Evolutionary conservation across 2,329 filamentous ascomycete genomes (phyloP), one percentile per base, ranked within the genome.

Genomic region (Dactylonectria macrodidyma): DNA sequence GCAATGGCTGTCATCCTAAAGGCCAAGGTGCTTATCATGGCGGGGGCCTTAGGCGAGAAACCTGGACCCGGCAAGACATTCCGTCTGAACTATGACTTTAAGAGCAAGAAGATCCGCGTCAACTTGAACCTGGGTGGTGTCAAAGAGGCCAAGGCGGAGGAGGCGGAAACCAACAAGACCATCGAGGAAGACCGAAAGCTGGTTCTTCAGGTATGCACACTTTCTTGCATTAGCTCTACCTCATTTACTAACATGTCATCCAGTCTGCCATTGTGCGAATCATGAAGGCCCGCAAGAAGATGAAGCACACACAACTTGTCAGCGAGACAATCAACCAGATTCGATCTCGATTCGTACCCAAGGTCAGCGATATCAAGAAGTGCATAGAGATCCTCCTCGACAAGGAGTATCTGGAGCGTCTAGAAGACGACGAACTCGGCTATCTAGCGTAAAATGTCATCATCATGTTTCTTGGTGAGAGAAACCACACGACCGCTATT

Each of bases 271-370:
- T 99, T 81, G 96, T 99, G 65, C 94, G 96, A 78, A 98, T 99
- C 85, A 99, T 99, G 96, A 99, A 99, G 86, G 97, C 95, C 3
- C 92, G 96, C 68, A 98, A 99, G 90, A 94, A 92, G 85, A 97
- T 98, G 94, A 98, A 98, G 89, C 95, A 99, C 84, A 91, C 92
- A 69, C 93, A 96, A 78, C 91, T 99, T 12, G 95, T 99, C 62
- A 92, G 94, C 78, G 96, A 99, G 84, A 97, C 95, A 26, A 98
- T 99, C 81, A 92, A 92, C 78, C 96, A 98, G 82, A 98, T 99
- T 81, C 94, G 93, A 80, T 91, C 91, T 48, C 93, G 96, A 47
- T 99, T 99, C 82, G 91, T 95, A 65, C 96, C 96, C 47, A 97
- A 97, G 84, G 89, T 99, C 34, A 87, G 90, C 16, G 96, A 99